Conservation (phyloP, 2,329 filamentous ascomycete species). For the Colletotrichum navitas region DNA sequence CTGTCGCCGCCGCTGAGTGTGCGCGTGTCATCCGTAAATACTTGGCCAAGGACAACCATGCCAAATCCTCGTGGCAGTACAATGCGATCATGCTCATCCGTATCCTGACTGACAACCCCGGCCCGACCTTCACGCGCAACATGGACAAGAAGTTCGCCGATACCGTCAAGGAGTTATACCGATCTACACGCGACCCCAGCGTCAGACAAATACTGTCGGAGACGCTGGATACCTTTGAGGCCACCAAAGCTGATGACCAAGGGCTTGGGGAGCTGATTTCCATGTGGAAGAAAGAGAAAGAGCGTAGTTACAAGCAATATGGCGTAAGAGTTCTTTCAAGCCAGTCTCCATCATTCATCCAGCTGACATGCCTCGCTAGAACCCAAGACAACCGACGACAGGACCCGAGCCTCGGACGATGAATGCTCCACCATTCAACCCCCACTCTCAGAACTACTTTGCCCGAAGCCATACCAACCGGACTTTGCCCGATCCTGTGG, state of each 20-base stretch:
- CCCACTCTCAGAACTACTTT: slow-evolving; percentile 69
- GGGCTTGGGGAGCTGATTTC: slow-evolving; percentile 77
- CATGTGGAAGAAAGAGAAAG: slow-evolving; percentile 94
- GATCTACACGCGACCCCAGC: slow-evolving; percentile 76
- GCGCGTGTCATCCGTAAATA: slow-evolving; percentile 86
- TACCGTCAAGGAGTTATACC: slow-evolving; percentile 80
- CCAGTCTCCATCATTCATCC: not conserved
- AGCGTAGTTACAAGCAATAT: slow-evolving; percentile 66
- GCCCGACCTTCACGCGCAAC: slow-evolving; percentile 89
- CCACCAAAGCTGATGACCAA: slow-evolving; percentile 78
- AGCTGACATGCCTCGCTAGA: slow-evolving; percentile 43
- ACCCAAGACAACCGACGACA: slow-evolving; percentile 42
- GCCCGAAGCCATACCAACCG: slow-evolving; percentile 62
- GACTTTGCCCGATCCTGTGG: slow-evolving; percentile 75
- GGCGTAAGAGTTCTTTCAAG: slow-evolving; percentile 57
- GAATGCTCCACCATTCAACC: slow-evolving; percentile 58
- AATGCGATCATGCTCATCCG: slow-evolving; percentile 96
- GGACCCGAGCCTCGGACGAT: slow-evolving; percentile 53
- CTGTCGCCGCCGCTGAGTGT: slow-evolving; percentile 84
- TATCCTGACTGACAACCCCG: slow-evolving; percentile 93
- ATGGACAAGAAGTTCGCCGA: slow-evolving; percentile 87
- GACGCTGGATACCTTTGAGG: slow-evolving; percentile 83
- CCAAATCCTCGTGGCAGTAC: slow-evolving; percentile 82
- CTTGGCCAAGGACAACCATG: slow-evolving; percentile 78
- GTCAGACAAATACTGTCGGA: slow-evolving; percentile 90